Evolutionary conservation across 2,329 filamentous ascomycete genomes (phyloP).

Genomic region (Mycosphaerelloides madeirae): DNA sequence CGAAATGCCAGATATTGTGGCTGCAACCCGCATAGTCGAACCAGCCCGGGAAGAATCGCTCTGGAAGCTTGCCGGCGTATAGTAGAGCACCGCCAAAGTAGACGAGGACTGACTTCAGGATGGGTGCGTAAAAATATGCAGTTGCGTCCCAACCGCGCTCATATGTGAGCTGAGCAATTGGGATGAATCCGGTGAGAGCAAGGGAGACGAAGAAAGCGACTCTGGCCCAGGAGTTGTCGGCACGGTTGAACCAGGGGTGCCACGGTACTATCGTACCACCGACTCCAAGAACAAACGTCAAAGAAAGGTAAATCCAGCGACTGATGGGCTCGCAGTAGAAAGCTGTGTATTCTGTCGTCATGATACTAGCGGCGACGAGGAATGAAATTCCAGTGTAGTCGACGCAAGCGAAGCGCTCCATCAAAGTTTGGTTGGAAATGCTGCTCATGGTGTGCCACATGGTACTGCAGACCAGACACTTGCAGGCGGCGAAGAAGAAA

Average conservation of each 20-base stretch:
- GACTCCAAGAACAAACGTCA: slow-evolving; percentile 75
- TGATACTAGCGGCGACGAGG: slow-evolving; percentile 90
- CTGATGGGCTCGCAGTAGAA: slow-evolving; percentile 95
- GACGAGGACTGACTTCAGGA: slow-evolving; percentile 78
- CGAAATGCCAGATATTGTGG: slow-evolving; percentile 96
- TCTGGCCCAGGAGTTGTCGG: slow-evolving; percentile 87
- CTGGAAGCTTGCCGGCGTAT: slow-evolving; percentile 88
- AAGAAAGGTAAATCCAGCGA: slow-evolving; percentile 77
- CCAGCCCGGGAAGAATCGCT: slow-evolving; percentile 84
- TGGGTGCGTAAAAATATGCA: slow-evolving; percentile 82
- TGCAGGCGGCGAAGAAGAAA: slow-evolving; percentile 94
- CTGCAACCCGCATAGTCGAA: slow-evolving; percentile 95
- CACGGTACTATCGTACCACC: slow-evolving; percentile 89
- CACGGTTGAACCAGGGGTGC: slow-evolving; percentile 90
- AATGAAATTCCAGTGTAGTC: slow-evolving; percentile 98
- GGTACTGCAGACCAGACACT: slow-evolving; percentile 90
- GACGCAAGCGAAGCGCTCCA: slow-evolving; percentile 94
- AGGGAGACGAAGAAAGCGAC: slow-evolving; percentile 89
- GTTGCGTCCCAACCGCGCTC: slow-evolving; percentile 76
- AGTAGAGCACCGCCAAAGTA: slow-evolving; percentile 80
- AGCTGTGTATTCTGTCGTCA: slow-evolving; percentile 96
- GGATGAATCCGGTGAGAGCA: slow-evolving; percentile 81
- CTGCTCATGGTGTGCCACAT: slow-evolving; percentile 99
- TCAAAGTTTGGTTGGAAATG: slow-evolving; percentile 80
- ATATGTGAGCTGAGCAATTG: slow-evolving; percentile 74